These are phyloP conservation scores for Flaveria sonorensis DNA, from an alignment of 129 eudicot species.

Conservation along the genomic window DNA sequence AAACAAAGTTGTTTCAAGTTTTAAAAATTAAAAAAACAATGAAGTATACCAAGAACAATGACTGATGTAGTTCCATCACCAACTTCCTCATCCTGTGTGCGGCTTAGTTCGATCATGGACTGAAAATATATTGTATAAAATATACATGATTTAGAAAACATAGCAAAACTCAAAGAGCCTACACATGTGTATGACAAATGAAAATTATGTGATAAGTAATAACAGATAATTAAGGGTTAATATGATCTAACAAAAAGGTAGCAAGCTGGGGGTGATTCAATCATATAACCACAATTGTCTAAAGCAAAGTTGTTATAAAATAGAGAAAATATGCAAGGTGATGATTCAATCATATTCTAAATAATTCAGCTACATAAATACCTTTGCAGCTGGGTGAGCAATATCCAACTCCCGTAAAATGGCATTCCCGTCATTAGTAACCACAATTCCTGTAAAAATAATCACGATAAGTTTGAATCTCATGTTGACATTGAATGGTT, in stretches of 20 bases:
- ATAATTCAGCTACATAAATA: conserved; percentile 26
- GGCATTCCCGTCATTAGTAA: conserved; percentile 97
- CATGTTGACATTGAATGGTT: not conserved
- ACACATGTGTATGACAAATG: not conserved
- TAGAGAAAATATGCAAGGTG: not conserved
- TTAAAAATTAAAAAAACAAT: not conserved
- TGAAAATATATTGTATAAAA: conserved; percentile 26
- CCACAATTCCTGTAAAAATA: conserved; percentile 72
- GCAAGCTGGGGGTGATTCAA: not conserved
- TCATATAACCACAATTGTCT: too few species aligned
- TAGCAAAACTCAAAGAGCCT: not conserved
- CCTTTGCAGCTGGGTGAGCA: conserved; percentile 99
- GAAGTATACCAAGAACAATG: conserved; percentile 79
- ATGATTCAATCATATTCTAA: not conserved
- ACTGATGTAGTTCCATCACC: conserved; percentile 99
- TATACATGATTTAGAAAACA: not conserved
- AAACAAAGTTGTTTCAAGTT: not conserved
- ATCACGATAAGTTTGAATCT: not conserved
- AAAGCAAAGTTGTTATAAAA: not conserved
- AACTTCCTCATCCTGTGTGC: conserved; percentile 99
- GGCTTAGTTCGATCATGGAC: conserved; percentile 99
- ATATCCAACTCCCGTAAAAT: conserved; percentile 89
- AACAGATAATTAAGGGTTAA: not conserved
- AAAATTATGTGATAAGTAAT: not conserved
- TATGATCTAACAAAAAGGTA: not conserved